Conservation (phyloP, 768 basidiomycete species). For the Trametes cinnabarina region DNA sequence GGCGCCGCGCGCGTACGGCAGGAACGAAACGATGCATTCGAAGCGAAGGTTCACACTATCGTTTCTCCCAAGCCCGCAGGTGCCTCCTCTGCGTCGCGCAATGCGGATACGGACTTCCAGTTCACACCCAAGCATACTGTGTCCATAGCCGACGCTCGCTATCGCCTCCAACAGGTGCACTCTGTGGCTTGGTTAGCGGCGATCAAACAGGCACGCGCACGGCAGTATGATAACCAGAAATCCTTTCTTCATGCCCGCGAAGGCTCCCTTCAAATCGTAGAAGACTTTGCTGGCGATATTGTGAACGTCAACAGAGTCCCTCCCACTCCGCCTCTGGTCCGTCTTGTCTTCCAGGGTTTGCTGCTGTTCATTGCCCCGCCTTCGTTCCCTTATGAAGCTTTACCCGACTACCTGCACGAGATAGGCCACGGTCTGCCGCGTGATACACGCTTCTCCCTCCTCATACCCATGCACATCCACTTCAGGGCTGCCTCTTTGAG, state of each 20-base stretch:
- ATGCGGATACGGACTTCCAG: constrained; percentile 51
- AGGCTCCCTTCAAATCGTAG: constrained; percentile 6
- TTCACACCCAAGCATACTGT: constrained; percentile 67
- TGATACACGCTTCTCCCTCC: constrained; percentile 70
- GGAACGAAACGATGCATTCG: constrained; percentile 79
- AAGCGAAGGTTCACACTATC: constrained; percentile 73
- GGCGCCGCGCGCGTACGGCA: constrained; percentile 68
- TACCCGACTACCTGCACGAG: constrained; percentile 63
- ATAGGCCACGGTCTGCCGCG: constrained; percentile 68
- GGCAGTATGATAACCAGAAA: constrained; percentile 32
- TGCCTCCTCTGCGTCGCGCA: constrained; percentile 19
- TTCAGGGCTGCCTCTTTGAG: constrained; percentile 62
- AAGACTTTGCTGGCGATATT: constrained; percentile 40
- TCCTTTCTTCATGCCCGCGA: constrained; percentile 1
- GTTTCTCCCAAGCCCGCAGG: constrained; percentile 37
- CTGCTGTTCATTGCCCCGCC: constrained; percentile 55
- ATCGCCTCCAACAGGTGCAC: constrained; percentile 66
- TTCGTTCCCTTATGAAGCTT: constrained; percentile 51
- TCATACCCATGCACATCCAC: constrained; percentile 79
- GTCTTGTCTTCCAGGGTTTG: constrained; percentile 60
- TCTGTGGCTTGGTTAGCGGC: constrained; percentile 61
- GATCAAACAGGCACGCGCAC: constrained; percentile 41
- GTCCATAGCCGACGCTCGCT: constrained; percentile 67
- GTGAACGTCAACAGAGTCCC: constrained; percentile 38
- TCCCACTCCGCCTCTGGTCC: constrained; percentile 64